These are phyloP conservation scores for Aethionema arabicum DNA, from an alignment of 345 rosid species.

Conservation along the genomic window DNA sequence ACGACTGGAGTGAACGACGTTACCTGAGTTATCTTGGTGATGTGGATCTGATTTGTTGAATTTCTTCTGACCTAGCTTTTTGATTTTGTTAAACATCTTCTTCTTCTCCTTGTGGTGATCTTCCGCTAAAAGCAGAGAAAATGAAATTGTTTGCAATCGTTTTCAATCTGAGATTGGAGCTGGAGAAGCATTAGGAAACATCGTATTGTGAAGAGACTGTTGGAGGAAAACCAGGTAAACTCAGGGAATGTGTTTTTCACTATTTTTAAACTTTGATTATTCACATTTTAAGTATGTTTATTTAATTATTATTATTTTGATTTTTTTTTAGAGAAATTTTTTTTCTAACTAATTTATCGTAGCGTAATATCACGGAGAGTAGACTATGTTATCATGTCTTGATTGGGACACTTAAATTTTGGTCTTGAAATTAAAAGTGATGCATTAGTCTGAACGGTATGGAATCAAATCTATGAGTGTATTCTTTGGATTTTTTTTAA, in stretches of 20 bases:
- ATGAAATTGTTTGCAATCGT: conserved; percentile 6
- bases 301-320: too few species aligned
- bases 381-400: too few species aligned
- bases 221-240: conserved; percentile 23
- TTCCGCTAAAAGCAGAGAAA: background rate
- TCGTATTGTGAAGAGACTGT: conserved; percentile 19
- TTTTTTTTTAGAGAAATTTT: too few species aligned
- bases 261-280: too few species aligned
- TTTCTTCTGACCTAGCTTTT: conserved; percentile 38
- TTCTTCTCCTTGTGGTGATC: conserved; percentile 12
- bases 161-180: conserved; percentile 24
- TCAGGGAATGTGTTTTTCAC: background rate
- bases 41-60: conserved; percentile 45
- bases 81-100: conserved; percentile 42
- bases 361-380: too few species aligned
- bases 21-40: conserved; percentile 31
- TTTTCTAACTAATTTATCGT: too few species aligned
- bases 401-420: too few species aligned
- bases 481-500: too few species aligned
- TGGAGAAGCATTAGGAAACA: conserved; percentile 26
- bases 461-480: too few species aligned
- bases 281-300: too few species aligned
- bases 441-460: too few species aligned
- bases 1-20: conserved; percentile 34
- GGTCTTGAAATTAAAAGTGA: too few species aligned